These are phyloP conservation scores for Monilinia polystroma DNA, from an alignment of 2,329 filamentous ascomycete genomes.

Conservation along the genomic window DNA sequence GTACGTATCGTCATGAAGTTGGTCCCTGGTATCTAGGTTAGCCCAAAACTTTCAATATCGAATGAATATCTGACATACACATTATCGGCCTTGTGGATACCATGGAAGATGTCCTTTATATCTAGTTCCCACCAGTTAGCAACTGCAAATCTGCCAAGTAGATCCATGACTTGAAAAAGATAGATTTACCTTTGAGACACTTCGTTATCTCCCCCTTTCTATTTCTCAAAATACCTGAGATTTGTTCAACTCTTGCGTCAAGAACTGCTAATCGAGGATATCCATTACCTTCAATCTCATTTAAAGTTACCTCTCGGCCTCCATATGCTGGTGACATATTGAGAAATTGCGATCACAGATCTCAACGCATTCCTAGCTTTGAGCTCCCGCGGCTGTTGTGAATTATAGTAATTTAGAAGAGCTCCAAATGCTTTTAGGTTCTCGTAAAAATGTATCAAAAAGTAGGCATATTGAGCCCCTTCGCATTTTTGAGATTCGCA, in stretches of 20 bases:
- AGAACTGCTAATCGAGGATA: neutral
- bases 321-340: constrained; percentile 19
- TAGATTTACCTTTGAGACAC: constrained; percentile 26
- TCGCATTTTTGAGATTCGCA: constrained; percentile 9
- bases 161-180: neutral
- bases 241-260: constrained; percentile 5
- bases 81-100: constrained; percentile 33
- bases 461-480: neutral
- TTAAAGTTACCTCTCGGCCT: neutral
- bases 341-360: constrained; percentile 4
- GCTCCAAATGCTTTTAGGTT: constrained; percentile 1
- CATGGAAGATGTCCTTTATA: constrained; percentile 37
- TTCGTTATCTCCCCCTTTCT: constrained; percentile 17
- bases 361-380: constrained; percentile 12
- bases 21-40: constrained; percentile 34
- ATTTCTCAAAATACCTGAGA: constrained; percentile 11
- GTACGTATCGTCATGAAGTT: constrained; percentile 73
- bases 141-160: neutral
- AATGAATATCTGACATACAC: constrained; percentile 29
- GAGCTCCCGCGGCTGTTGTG: constrained; percentile 1
- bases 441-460: constrained; percentile 15
- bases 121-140: constrained; percentile 28
- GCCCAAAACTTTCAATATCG: constrained; percentile 4
- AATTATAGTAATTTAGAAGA: neutral
- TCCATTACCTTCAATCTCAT: constrained; percentile 17